Percentiles rank a stretch among this genome's conserved stretches.
Evolutionary conservation across 164 flowering plant species (phyloP).

Genomic region (Chimonanthus praecox): DNA sequence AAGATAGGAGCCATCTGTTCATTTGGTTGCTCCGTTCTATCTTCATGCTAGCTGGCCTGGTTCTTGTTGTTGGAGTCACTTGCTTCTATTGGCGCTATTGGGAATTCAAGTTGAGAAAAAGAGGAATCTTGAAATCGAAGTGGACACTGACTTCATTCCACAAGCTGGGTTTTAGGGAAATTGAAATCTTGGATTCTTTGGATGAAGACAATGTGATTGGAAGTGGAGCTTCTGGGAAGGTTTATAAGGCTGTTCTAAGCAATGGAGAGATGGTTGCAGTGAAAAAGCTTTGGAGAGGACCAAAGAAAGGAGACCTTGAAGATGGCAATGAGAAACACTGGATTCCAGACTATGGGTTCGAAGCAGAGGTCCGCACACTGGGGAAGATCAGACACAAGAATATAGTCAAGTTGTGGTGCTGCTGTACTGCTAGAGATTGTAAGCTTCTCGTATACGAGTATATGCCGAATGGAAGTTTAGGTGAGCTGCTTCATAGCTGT

Average conservation of each 20-base stretch:
- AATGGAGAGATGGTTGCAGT: constrained; percentile 67
- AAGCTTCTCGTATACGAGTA: constrained; percentile 69
- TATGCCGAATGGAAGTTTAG: constrained; percentile 76
- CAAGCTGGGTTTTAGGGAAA: constrained; percentile 55
- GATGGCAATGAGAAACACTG: constrained; percentile 12
- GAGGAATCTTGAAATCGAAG: constrained; percentile 30
- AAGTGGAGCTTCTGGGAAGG: constrained; percentile 65
- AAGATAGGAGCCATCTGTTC: constrained; percentile 16
- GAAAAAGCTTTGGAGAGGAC: constrained; percentile 51
- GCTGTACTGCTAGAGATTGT: constrained; percentile 41
- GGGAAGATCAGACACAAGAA: constrained; percentile 77
- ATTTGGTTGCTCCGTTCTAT: constrained; percentile 47
- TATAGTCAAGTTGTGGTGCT: constrained; percentile 66
- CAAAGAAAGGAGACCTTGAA: constrained; percentile 18
- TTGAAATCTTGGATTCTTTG: constrained; percentile 45
- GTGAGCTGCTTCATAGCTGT: constrained; percentile 54
- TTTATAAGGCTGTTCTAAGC: constrained; percentile 56
- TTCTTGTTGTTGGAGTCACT: constrained; percentile 45
- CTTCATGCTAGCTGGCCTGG: constrained; percentile 42
- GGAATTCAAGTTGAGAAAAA: constrained; percentile 37
- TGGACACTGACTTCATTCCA: constrained; percentile 66
- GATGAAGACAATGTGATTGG: constrained; percentile 70
- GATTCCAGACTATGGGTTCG: constrained; percentile 34
- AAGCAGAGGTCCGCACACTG: constrained; percentile 58
- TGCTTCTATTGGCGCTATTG: constrained; percentile 42